Evolutionary conservation across 345 rosid species (phyloP), one percentile per base, ranked within the genome.

Genomic region (Pistacia integerrima): DNA sequence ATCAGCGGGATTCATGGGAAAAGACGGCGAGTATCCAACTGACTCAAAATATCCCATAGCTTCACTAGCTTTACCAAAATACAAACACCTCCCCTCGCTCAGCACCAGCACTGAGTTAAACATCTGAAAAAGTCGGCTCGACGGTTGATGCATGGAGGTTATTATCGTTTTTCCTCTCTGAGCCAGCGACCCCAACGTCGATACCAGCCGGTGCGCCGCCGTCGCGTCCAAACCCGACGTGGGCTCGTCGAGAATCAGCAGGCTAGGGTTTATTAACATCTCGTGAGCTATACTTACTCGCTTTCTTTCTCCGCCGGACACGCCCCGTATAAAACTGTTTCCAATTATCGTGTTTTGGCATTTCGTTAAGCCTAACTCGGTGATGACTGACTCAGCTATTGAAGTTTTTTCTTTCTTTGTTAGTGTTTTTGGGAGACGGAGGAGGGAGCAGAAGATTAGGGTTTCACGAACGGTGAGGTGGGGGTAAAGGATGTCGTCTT

Each of bases 1-100:
- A 82, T 95, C 99, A 1, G 99, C 99, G 58, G 99, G 99, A 82
- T 95, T 95, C 96, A 93, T 88, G 20, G 96, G 92, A 69, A 93
- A 95, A 76, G 97, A 88, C 77, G 98, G 99, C 41, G 94, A 84
- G 88, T 79, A 93, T 3, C 99, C 99, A 66, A 88, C 84, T 54
- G 99, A 87, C 25, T 87, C 88, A 70, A 95, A 92, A 44, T 93
- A 92, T 33, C 73, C 51, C 89, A 89, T 79, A 0, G 97, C 99
- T 67, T 80, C 96, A 41, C 89, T 84, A 49, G 89, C 82, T 73
- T 90, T 90, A 3, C 99, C 99, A 59, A 91, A 92, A 62, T 90
- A 95, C 87, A 95, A 72, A 78, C 91, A 72, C 77, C 88, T 82
- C 9, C 99, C 99, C 76, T 94, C 89, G 33, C 96, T 93, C 66